Conservation (phyloP, 345 rosid genomes). For the Crucihimalaya himalaica region DNA sequence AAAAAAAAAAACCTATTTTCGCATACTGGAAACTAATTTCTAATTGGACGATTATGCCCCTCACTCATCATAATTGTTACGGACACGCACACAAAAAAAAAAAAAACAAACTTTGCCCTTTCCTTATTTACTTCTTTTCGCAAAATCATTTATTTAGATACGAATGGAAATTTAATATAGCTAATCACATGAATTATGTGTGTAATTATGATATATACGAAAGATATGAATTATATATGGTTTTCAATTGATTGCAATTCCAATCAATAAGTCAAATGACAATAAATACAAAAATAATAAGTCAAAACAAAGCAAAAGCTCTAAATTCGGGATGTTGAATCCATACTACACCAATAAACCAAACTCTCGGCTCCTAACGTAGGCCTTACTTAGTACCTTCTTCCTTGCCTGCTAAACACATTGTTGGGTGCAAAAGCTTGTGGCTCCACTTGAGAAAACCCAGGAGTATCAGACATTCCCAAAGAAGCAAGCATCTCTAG, state of each 20-base stretch:
- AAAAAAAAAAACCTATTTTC: neutral
- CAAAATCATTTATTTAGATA: too few species aligned
- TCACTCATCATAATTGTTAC: neutral
- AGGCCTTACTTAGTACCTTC: conserved; percentile 2
- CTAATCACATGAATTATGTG: neutral
- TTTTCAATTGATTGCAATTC: neutral
- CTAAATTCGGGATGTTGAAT: neutral
- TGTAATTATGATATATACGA: too few species aligned
- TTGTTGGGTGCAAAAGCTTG: conserved; percentile 5
- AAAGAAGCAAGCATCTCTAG: conserved; percentile 69
- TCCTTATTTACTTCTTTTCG: too few species aligned
- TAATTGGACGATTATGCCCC: conserved; percentile 6
- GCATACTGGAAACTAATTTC: neutral
- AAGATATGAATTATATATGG: neutral
- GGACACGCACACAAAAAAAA: too few species aligned
- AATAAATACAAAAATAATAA: neutral
- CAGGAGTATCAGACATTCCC: conserved; percentile 64
- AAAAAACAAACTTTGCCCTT: too few species aligned
- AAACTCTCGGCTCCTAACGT: neutral
- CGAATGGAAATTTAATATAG: neutral
- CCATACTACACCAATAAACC: neutral
- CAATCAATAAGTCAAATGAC: neutral
- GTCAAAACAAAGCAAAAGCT: neutral
- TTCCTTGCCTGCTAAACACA: neutral
- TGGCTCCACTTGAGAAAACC: conserved; percentile 36